phyloP scores from a whole-genome alignment of 2,329 filamentous ascomycete species.

The Hypoxylon sp. region DNA sequence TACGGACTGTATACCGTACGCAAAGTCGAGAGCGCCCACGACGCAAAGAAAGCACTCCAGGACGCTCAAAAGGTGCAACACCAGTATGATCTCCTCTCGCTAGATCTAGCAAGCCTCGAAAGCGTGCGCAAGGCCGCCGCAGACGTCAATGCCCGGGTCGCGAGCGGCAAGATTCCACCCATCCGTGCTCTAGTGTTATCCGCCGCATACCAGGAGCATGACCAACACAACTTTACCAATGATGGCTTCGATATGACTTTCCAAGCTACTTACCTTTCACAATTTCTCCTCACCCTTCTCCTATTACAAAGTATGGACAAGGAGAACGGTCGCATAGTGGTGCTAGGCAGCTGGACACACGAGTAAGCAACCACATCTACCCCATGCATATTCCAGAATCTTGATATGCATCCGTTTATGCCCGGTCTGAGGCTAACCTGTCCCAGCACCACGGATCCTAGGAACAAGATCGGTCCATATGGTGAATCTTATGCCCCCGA shows the following conservation, averaged over 20 bases:
- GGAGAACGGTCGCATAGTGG: slow-evolving; percentile 52
- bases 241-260: slow-evolving; percentile 56
- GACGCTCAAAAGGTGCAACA: slow-evolving; percentile 45
- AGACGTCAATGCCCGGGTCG: slow-evolving; percentile 43
- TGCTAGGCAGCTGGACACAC: slow-evolving; percentile 53
- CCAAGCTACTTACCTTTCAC: slow-evolving; percentile 53
- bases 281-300: slow-evolving; percentile 55
- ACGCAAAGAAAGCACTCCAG: slow-evolving; percentile 49
- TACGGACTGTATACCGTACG: slow-evolving; percentile 58
- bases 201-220: slow-evolving; percentile 49
- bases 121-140: slow-evolving; percentile 41
- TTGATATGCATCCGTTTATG: background rate
- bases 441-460: slow-evolving; percentile 31
- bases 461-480: slow-evolving; percentile 37
- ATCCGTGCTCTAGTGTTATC: slow-evolving; percentile 51
- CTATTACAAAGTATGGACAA: slow-evolving; percentile 56
- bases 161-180: slow-evolving; percentile 48
- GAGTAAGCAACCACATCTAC: slow-evolving; percentile 47
- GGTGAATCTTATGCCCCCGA: slow-evolving; percentile 19
- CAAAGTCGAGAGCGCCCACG: slow-evolving; percentile 52
- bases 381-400: background rate
- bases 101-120: slow-evolving; percentile 47
- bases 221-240: slow-evolving; percentile 50
- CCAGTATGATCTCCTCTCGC: slow-evolving; percentile 53
- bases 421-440: background rate